Base-by-base conservation (phyloP, 2,329 filamentous ascomycete species). In the Colletotrichum costaricense region DNA sequence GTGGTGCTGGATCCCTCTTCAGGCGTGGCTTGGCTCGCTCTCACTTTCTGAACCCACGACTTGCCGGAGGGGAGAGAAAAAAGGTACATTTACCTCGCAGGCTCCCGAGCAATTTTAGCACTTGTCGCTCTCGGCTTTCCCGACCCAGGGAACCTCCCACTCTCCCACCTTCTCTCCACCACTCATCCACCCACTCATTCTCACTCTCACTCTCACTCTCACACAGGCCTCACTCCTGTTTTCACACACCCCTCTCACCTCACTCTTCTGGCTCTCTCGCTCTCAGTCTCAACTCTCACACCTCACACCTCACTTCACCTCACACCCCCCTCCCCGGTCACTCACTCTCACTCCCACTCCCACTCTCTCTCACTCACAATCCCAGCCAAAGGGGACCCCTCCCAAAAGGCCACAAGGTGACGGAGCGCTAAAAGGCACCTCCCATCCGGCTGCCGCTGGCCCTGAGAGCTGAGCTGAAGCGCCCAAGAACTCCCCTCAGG, bases 121-220 rank as follows among this genome's bases (percentile, higher is more conserved):
- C 12, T 56, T 56, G n/a, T 72, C 69, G 69, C 63, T 68, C 26
- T 69, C 69, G 69, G 69, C 59, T 59, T 69, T 64, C 58, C 70
- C 70, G 66, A 72, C 69, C 64, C 56, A 55, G 59, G 59, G 26
- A 63, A 63, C 59, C 59, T 49, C 38, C 28, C 26, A 14, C 22
- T 28, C 38, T 62, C 14, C 38, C 38, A 58, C 33, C 12, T 8
- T 30, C 24, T 28, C 35, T 59, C 26, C 55, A 52, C 28, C 42
- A n/a, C 22, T 16, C 42, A 52, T 30, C 14, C 64, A 46, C 38
- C 19, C 35, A 26, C 14, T 9, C 54, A 35, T 0, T 35, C 33
- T 54, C 54, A 56, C 30, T 66, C 30, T 38, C n/a, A 11, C 58
- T 26, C 35, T 22, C 38, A 22, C 22, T 16, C 35, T 5, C 16